Conservation (phyloP, 2,329 filamentous ascomycete species). For the Calonectria henricotiae region DNA sequence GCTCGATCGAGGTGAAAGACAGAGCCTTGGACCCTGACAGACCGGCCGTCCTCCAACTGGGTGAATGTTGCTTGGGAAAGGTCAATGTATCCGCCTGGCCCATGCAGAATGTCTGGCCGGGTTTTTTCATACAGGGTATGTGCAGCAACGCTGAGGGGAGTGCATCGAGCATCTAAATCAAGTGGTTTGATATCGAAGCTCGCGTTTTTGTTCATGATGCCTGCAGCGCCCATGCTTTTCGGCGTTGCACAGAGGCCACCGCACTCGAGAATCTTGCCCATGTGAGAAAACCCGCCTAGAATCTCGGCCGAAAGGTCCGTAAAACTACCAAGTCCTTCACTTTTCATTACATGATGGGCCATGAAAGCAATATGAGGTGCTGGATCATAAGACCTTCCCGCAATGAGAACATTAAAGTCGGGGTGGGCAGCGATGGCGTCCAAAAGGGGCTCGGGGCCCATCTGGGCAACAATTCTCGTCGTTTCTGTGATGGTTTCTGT, state of each 20-base stretch:
- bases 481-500: neutral
- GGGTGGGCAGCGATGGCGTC: conserved; percentile 11
- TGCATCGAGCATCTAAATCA: conserved; percentile 61
- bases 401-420: conserved; percentile 12
- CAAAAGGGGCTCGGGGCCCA: conserved; percentile 25
- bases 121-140: conserved; percentile 71
- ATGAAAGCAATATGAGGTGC: conserved; percentile 16
- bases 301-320: conserved; percentile 1
- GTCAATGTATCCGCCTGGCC: conserved; percentile 62
- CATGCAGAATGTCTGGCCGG: conserved; percentile 65
- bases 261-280: conserved; percentile 3
- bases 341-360: conserved; percentile 1
- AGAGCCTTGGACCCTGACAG: neutral
- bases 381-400: conserved; percentile 16
- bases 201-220: conserved; percentile 18
- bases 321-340: neutral
- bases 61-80: conserved; percentile 4
- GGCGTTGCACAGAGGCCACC: conserved; percentile 16
- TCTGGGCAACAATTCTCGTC: conserved; percentile 15
- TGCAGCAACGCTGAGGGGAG: conserved; percentile 65
- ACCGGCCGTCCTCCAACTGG: neutral
- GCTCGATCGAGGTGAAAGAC: conserved; percentile 1
- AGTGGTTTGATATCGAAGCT: conserved; percentile 65
- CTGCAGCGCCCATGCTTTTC: conserved; percentile 13
- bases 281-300: conserved; percentile 6